Evolutionary conservation across 1,284 basidiomycete genomes (phyloP), one percentile per base, ranked within the genome.

Genomic region (Rhodotorula mucilaginosa): DNA sequence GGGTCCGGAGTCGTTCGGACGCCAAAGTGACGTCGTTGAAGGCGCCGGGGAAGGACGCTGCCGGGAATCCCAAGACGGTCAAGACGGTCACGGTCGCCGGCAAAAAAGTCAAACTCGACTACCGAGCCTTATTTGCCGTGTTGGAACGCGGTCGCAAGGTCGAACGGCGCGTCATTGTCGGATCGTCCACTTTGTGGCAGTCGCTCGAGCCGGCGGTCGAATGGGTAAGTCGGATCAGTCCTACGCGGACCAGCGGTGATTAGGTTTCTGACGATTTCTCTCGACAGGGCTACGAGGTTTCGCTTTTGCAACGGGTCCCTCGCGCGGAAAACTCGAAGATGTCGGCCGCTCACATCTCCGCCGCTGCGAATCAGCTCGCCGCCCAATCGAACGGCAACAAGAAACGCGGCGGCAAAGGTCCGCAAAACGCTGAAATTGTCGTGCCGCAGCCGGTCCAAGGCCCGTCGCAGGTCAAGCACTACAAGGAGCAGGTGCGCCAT

Each of bases 261-360:
- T 21, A 18, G 8, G 10, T 18, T 3, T 23, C 8, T 44, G 2
- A n/a, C 29, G 21, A 19, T 3, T n/a, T 5, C 31, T 21, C 15
- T 16, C 23, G 23, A 23, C 61, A 76, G 74, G 68, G 74, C 26
- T 76, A 76, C 72, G 74, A 76, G n/a, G 58, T 76, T 48, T 76
- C 74, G 23, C 63, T 76, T 18, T 61, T 76, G 29, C 74, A 76
- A 26, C 71, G 74, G 7, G 74, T 76, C 8, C 68, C 70, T 19
- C 74, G 73, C 16, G 13, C 44, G n/a, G 66, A 69, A 26, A 16
- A 39, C 16, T 46, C 62, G 5, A 56, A 56, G 13, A 56, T 62
- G 19, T 21, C 47, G 2, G 52, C 48, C 23, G 7, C 58, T 7
- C 13, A 21, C 31, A 3, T 51, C 21, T 21, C 46, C 12, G 26